Evolutionary conservation across 139 green algal species (phyloP), one percentile per base, ranked within the genome.

Genomic region (Monoraphidium neglectum): DNA sequence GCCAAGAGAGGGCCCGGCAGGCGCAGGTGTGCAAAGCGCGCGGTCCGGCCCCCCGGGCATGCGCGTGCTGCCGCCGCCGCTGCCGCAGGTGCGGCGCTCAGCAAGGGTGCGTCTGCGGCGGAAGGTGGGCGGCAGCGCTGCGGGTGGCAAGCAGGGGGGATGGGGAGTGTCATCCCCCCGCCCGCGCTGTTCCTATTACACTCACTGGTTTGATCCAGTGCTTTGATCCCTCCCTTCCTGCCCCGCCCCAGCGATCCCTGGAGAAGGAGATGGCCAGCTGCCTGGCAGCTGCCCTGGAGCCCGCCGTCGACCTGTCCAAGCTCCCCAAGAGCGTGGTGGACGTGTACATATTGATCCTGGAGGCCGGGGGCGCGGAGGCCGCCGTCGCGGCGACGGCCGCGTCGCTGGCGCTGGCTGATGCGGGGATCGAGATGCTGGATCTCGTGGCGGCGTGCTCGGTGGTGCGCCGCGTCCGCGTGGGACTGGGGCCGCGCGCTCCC

Each of bases 251-350:
- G 77, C 68, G 71, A 0, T 15, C 70, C 0, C 68, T 68, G n/a
- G 74, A 80, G 51, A 79, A 76, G 6, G 80, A 82, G 66, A 30
- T 74, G 28, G 62, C 70, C 1, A 38, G 70, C 3, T 21, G 38
- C 28, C 32, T 86, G 43, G 38, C 79, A 2, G 72, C 72, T 15
- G 82, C 90, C 1, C 64, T 95, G 40, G 62, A 83, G 23, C 70
- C 66, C 4, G 75, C 83, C 0, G 83, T 90, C 24, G 70, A 82
- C 47, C 62, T 86, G 1, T 61, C 82, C 33, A 83, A 85, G 37
- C 95, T 95, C 47, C 90, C 90, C 28, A 95, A 95, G 56, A 68
- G 83, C 23, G 69, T 81, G 3, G 74, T 92, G 12, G 89, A 95
- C 66, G 81, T 95, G 40, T 78, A 81, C 26, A 82, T 80, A n/a